Evolutionary conservation across 2,329 filamentous ascomycete genomes (phyloP).

Genomic region (Tolypocladium pustulatum): DNA sequence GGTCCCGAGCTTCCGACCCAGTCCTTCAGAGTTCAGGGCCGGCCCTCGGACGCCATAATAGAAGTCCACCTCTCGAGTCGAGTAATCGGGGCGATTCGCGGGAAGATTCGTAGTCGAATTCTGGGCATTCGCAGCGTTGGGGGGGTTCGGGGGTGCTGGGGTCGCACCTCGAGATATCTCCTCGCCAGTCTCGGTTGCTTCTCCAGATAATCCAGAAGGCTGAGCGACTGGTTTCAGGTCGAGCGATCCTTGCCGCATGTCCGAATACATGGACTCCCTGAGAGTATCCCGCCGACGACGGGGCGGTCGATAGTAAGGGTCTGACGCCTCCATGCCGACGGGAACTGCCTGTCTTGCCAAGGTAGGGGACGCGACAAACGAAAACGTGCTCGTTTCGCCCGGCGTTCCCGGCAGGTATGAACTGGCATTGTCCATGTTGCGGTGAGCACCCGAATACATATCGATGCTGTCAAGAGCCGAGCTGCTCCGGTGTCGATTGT

Average conservation of each 20-base stretch:
- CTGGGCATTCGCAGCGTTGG: slow-evolving; percentile 11
- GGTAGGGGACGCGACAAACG: slow-evolving; percentile 53
- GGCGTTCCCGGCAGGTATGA: slow-evolving; percentile 65
- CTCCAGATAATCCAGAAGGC: slow-evolving; percentile 17
- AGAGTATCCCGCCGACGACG: slow-evolving; percentile 56
- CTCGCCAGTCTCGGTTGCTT: slow-evolving; percentile 28
- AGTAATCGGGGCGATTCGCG: slow-evolving; percentile 67
- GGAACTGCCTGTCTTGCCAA: slow-evolving; percentile 34
- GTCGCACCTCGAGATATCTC: slow-evolving; percentile 32
- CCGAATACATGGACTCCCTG: slow-evolving; percentile 22
- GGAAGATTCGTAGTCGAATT: slow-evolving; percentile 25
- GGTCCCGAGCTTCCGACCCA: slow-evolving; percentile 78
- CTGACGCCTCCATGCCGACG: slow-evolving; percentile 42
- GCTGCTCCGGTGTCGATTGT: slow-evolving; percentile 39
- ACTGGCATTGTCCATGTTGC: slow-evolving; percentile 48
- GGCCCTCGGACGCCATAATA: slow-evolving; percentile 91
- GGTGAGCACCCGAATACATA: slow-evolving; percentile 29
- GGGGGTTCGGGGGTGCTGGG: slow-evolving; percentile 25
- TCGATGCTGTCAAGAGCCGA: slow-evolving; percentile 44
- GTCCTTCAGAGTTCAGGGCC: slow-evolving; percentile 70
- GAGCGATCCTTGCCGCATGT: slow-evolving; percentile 18
- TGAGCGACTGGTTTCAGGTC: slow-evolving; percentile 29
- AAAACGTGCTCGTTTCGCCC: slow-evolving; percentile 59
- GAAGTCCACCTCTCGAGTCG: slow-evolving; percentile 90
- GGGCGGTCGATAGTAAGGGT: slow-evolving; percentile 85